phyloP scores from a whole-genome alignment of 2,329 filamentous ascomycete genomes.

The Tympanopsis confertula region DNA sequence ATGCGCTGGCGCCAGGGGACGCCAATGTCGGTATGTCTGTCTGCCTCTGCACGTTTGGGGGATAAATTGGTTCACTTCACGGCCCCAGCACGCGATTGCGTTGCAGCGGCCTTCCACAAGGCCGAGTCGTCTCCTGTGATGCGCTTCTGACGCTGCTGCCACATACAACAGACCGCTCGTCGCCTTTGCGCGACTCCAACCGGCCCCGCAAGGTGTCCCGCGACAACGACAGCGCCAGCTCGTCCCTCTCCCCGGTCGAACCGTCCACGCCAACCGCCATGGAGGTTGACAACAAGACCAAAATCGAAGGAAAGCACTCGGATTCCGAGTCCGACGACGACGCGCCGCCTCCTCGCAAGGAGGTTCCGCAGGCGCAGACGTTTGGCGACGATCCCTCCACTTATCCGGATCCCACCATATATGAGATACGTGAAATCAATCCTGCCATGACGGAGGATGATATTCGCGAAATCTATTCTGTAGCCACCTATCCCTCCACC shows the following conservation, averaged over 20 bases:
- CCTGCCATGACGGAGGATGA: conserved; percentile 74
- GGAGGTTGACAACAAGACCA: conserved; percentile 44
- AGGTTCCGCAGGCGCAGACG: conserved; percentile 68
- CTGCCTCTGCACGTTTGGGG: no score
- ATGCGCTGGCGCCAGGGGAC: no score
- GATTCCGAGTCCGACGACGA: conserved; percentile 46
- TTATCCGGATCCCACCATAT: conserved; percentile 85
- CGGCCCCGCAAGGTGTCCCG: conserved; percentile 33
- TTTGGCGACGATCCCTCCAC: conserved; percentile 86
- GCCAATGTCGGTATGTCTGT: no score
- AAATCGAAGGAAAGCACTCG: conserved; percentile 24
- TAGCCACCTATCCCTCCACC: conserved; percentile 68
- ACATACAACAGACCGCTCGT: conserved; percentile 39
- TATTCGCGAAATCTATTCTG: conserved; percentile 77
- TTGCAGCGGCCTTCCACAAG: not conserved
- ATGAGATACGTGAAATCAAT: conserved; percentile 71
- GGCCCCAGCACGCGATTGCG: no score
- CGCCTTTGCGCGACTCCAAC: conserved; percentile 35
- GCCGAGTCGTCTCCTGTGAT: not conserved
- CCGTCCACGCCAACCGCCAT: conserved; percentile 39
- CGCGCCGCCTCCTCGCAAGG: conserved; percentile 46
- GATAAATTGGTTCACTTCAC: no score
- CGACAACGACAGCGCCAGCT: conserved; percentile 43
- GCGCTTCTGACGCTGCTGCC: conserved; percentile 8
- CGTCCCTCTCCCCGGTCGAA: conserved; percentile 45